Percentiles rank a stretch among this genome's conserved stretches.
These are phyloP conservation scores for Colletotrichum sp. DNA, from an alignment of 2,329 filamentous ascomycete species.

Conservation along the genomic window DNA sequence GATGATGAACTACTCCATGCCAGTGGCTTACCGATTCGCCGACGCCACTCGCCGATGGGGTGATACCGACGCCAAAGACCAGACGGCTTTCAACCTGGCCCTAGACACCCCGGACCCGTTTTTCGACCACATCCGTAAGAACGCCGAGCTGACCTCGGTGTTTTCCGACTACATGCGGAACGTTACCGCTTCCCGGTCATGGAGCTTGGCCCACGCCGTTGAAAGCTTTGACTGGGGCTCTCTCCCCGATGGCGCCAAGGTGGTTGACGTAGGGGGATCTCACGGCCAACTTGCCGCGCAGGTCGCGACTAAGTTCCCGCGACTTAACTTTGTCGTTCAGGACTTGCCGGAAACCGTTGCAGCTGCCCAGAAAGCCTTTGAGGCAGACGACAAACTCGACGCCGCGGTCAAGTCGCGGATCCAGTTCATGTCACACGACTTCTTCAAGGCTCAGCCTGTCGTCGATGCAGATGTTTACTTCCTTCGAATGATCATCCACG, in stretches of 20 bases:
- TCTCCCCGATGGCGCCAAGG: background rate
- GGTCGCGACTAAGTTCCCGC: background rate
- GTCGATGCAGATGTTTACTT: constrained; percentile 53
- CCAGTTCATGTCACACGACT: constrained; percentile 37
- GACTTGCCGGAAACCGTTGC: background rate
- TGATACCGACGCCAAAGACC: constrained; percentile 22
- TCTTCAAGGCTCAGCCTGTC: constrained; percentile 40
- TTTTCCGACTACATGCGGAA: constrained; percentile 37
- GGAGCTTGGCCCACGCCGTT: constrained; percentile 31
- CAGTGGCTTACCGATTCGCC: constrained; percentile 24
- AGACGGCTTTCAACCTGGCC: constrained; percentile 34
- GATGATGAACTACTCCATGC: constrained; percentile 28
- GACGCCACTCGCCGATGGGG: constrained; percentile 31
- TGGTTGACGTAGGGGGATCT: constrained; percentile 15
- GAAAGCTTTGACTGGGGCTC: constrained; percentile 2
- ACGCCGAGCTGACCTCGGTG: constrained; percentile 23
- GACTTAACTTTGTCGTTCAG: constrained; percentile 5
- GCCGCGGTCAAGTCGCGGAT: constrained; percentile 30
- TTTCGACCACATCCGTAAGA: constrained; percentile 33
- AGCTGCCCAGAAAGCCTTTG: background rate
- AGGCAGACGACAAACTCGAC: background rate
- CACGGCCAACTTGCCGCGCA: background rate
- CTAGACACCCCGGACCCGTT: constrained; percentile 27
- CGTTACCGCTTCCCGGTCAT: constrained; percentile 31
- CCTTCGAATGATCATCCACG: constrained; percentile 58